These are phyloP conservation scores for Talaromyces stipitatus DNA, from an alignment of 495 filamentous ascomycete species.

Conservation along the genomic window DNA sequence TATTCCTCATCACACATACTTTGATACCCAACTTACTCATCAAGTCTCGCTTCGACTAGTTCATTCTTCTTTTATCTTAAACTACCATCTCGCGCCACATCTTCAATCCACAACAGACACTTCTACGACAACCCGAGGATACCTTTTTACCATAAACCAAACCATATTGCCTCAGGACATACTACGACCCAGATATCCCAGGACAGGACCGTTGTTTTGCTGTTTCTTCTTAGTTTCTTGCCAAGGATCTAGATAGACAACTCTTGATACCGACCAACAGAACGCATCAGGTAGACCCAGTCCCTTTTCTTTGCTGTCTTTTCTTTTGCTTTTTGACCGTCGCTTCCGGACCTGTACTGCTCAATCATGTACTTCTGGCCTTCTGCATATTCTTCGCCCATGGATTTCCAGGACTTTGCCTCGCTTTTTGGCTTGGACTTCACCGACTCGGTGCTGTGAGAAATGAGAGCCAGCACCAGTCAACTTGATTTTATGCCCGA, in stretches of 20 bases:
- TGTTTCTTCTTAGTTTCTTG: constrained; percentile 17
- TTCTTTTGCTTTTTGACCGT: constrained; percentile 7
- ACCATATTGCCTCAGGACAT: neutral
- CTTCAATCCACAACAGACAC: neutral
- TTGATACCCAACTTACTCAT: constrained; percentile 4
- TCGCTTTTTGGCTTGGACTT: constrained; percentile 2
- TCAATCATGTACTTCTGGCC: constrained; percentile 10
- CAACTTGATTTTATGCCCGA: neutral
- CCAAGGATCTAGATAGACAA: constrained; percentile 20
- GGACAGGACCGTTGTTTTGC: constrained; percentile 15
- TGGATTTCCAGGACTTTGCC: constrained; percentile 17
- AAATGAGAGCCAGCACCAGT: constrained; percentile 7
- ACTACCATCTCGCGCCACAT: neutral
- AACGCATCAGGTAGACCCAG: constrained; percentile 39
- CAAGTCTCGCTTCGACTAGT: neutral
- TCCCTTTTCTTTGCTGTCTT: constrained; percentile 24
- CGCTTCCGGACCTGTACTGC: constrained; percentile 19
- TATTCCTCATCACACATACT: neutral
- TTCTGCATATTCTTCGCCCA: constrained; percentile 8
- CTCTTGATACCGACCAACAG: constrained; percentile 4
- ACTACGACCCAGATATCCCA: constrained; percentile 3
- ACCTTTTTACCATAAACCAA: neutral
- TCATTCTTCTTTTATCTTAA: neutral
- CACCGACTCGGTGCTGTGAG: constrained; percentile 2
- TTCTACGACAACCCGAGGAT: neutral